Evolutionary conservation across 2,329 filamentous ascomycete species (phyloP).

Genomic region (Trichophyton schoenleinii): DNA sequence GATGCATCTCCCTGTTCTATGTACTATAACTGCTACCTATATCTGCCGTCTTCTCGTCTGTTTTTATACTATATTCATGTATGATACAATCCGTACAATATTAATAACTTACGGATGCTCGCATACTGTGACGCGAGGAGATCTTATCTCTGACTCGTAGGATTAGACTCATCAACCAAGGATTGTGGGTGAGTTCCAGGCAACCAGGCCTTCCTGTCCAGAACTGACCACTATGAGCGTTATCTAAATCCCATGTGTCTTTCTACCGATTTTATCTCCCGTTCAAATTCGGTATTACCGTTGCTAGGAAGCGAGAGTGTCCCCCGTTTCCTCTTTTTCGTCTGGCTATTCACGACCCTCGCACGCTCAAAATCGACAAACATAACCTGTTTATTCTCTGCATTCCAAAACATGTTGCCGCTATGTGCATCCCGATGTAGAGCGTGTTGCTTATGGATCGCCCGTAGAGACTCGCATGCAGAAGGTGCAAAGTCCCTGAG

Average conservation of each 20-base stretch:
- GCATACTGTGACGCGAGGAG: no score
- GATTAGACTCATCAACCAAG: no score
- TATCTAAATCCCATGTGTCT: not conserved
- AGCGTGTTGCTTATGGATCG: slow-evolving; percentile 9
- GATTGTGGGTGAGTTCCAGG: no score
- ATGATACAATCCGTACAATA: no score
- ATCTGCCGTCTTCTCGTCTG: not conserved
- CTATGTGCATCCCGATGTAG: slow-evolving; percentile 4
- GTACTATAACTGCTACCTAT: not conserved
- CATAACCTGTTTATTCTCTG: slow-evolving; percentile 7
- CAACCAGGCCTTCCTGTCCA: no score
- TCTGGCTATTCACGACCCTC: not conserved
- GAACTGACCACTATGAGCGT: no score
- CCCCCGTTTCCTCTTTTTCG: not conserved
- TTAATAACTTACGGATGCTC: no score
- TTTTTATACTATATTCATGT: not conserved
- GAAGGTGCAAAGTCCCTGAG: not conserved
- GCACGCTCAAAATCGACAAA: slow-evolving; percentile 13
- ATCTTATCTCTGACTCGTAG: no score
- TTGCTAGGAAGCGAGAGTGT: not conserved
- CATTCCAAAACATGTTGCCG: slow-evolving; percentile 12
- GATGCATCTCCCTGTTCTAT: not conserved
- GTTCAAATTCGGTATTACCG: not conserved
- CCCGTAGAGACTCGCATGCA: slow-evolving; percentile 5
- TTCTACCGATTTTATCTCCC: not conserved